phyloP scores from a whole-genome alignment of 1,284 basidiomycete genomes.

The Sanguinoderma infundibulare region DNA sequence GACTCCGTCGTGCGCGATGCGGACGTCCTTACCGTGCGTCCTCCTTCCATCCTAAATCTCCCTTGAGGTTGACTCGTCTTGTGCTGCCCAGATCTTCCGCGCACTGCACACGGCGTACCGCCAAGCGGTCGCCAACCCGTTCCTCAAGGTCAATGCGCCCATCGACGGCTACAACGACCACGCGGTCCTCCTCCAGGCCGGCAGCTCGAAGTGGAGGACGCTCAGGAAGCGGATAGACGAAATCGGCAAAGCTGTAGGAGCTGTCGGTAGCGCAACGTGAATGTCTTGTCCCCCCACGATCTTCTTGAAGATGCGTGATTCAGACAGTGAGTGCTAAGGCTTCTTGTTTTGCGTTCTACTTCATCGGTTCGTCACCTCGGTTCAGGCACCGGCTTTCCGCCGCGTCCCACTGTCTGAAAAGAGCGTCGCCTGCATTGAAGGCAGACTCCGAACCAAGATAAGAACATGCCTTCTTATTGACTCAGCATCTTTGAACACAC shows the following conservation, averaged over 20 bases:
- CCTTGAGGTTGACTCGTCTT: not conserved
- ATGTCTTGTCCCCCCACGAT: conserved; percentile 1
- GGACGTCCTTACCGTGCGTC: conserved; percentile 68
- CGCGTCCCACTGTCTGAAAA: conserved; percentile 27
- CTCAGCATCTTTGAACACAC: conserved; percentile 68
- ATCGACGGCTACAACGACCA: conserved; percentile 55
- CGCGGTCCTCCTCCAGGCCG: conserved; percentile 57
- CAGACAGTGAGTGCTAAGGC: not conserved
- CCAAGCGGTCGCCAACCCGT: conserved; percentile 77
- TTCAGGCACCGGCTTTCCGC: conserved; percentile 30
- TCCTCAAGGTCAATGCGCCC: conserved; percentile 62
- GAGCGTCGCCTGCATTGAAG: conserved; percentile 22
- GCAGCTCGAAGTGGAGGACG: conserved; percentile 68
- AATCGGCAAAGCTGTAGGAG: conserved; percentile 59
- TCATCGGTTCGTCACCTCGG: conserved; percentile 29
- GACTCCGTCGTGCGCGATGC: conserved; percentile 78
- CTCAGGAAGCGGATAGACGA: conserved; percentile 75
- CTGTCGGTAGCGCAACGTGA: conserved; percentile 29
- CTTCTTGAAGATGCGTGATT: not conserved
- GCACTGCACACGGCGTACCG: conserved; percentile 84
- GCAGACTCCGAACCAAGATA: conserved; percentile 55
- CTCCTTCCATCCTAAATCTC: not conserved
- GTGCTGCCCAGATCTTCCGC: conserved; percentile 65
- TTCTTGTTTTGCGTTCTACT: not conserved
- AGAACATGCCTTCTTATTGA: conserved; percentile 71